A percentile compares a stretch with the other conserved stretches of the same genome.
These are phyloP conservation scores for Pholiota adiposa DNA, from an alignment of 1,284 basidiomycete species.

Conservation along the genomic window DNA sequence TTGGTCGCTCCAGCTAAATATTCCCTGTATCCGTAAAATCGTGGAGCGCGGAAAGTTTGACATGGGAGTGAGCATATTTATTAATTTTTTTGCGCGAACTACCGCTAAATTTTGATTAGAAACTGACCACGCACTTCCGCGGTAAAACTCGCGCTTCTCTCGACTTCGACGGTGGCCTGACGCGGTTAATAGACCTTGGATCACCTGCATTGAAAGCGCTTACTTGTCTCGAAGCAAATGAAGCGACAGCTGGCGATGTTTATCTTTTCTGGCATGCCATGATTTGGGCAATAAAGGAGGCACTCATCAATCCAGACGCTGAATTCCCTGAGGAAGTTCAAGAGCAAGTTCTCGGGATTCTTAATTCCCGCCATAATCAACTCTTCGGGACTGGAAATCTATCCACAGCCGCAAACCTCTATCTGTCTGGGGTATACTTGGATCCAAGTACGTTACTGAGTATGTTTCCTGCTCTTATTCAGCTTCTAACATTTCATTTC, in stretches of 20 bases:
- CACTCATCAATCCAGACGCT: constrained; percentile 4
- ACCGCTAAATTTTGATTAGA: neutral
- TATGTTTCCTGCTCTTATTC: constrained; percentile 1
- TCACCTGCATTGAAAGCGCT: constrained; percentile 27
- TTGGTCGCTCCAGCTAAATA: constrained; percentile 22
- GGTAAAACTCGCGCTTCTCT: neutral
- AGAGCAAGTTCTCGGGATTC: constrained; percentile 23
- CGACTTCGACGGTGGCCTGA: constrained; percentile 20
- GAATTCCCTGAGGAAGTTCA: constrained; percentile 22
- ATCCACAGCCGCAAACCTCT: neutral
- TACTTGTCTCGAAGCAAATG: constrained; percentile 33
- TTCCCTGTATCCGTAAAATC: constrained; percentile 23
- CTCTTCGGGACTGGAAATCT: neutral
- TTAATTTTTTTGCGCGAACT: neutral
- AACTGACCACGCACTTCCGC: constrained; percentile 4
- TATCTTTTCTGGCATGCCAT: constrained; percentile 32
- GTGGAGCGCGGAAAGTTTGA: constrained; percentile 19
- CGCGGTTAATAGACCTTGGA: constrained; percentile 19
- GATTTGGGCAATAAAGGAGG: constrained; percentile 19
- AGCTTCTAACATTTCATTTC: neutral
- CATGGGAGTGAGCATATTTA: constrained; percentile 15
- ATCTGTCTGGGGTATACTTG: constrained; percentile 10
- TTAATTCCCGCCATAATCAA: neutral
- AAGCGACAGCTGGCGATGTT: constrained; percentile 31
- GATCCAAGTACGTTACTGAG: constrained; percentile 27